Base-by-base conservation (phyloP, 78 protist genomes). In the Dictyostelium firmibasis region DNA sequence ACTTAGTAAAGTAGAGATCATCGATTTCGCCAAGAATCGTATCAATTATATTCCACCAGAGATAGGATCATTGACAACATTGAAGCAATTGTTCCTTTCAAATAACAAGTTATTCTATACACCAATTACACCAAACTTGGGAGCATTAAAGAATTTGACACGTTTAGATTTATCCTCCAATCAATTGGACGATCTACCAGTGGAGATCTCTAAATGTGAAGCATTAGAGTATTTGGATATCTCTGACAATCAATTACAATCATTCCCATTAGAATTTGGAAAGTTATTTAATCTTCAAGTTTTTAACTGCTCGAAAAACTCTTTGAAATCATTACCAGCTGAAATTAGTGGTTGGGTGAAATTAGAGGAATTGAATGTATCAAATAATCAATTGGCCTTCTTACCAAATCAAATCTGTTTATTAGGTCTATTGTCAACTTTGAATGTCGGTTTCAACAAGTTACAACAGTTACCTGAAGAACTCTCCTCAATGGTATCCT, bases 211-310 rank as follows among this genome's bases (percentile, higher is more conserved):
- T 23, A 44, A 83, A 29, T 53, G 53, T 35, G 91, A 91, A 47
- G 33, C 74, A 2, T 84, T 96, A 16, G 95, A 91, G 60, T 91
- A 33, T 35, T 85, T 96, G 25, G 95, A 91, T 83, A 85, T 96
- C 77, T 83, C 93, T 20, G 91, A 96, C 38, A 96, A 96, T 35
- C 81, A 70, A 25, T 29, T 96, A 43, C 91, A 91, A 53, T 84
- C 87, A 29, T 78, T 96, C 86, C 97, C 97, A 43, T 60, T 94
- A 85, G 97, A 96, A 77, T 91, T 47, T 69, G 97, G 97, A 14
- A 83, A 85, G 53, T 60, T 92, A 20, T 78, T 35, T 23, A 79
- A 79, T 20, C 70, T 96, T 14, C 78, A 82, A 64, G 83, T 87
- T 18, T 86, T 96, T 43, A 91, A 81, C 16, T 35, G 53, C 69